Evolutionary conservation across 176 grass and related monocot species (phyloP), one percentile per base, ranked within the genome.

Genomic region (Luzula sylvatica): DNA sequence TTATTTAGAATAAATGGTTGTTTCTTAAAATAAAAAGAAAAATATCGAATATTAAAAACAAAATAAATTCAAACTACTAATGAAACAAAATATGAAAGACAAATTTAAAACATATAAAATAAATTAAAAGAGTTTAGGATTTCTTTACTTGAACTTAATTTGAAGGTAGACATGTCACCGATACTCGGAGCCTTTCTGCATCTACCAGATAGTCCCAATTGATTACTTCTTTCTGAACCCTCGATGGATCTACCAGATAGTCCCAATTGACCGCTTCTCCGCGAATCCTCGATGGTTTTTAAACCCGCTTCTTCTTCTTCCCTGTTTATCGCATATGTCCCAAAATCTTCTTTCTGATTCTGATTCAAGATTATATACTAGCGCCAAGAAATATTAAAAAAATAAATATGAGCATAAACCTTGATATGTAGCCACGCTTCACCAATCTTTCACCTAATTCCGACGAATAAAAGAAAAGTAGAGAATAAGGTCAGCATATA

Each of bases 391-490:
- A 15, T 30, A 32, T 14, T 32, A 5, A 20, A 29, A 64, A 47
- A 8, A 25, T 32, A 12, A 15, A 25, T 17, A 48, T 19, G 14
- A 4, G 0, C 45, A 29, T 2, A 6, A 42, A 64, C 59, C 59
- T 48, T 64, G 41, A 46, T 18, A 19, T 16, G 22, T 8, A 23
- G 23, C 47, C 42, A 15, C 29, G 8, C 47, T 64, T 48, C 43
- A 46, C 46, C 40, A 53, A 42, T 42, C 13, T 55, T 20, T 55
- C 48, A 55, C 38, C 50, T n/a, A 48, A 15, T 30, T 68, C 52
- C 29, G 48, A 39, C 23, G 20, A 51, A 20, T 41, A 44, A 48
- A 18, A 12, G 6, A 38, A 45, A 42, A 3, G 28, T 3, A n/a
- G 7, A 8, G 15, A 46, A 15, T 2, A 39, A 54, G 55, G n/a